These are phyloP conservation scores for Dissophora ornata DNA, from an alignment of 192 early-diverging fungal genomes.

Conservation along the genomic window DNA sequence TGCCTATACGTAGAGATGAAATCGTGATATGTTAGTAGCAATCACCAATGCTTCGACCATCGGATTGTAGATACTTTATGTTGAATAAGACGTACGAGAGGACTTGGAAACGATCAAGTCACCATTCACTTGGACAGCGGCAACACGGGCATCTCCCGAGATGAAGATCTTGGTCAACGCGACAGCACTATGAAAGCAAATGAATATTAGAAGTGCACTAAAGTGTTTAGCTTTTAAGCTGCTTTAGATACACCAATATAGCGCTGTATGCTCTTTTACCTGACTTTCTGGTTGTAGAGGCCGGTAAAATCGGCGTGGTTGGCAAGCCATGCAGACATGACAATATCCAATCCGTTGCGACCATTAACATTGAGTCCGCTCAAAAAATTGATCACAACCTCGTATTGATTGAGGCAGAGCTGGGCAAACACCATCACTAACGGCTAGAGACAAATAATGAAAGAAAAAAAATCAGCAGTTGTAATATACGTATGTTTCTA, in stretches of 20 bases:
- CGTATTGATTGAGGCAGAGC: constrained; percentile 74
- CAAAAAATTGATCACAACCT: constrained; percentile 82
- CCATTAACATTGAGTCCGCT: constrained; percentile 65
- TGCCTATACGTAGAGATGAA: constrained; percentile 46
- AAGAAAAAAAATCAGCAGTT: neutral
- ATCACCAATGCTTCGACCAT: too few relatives aligned
- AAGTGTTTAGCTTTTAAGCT: neutral
- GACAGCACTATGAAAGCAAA: constrained; percentile 63
- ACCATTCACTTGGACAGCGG: constrained; percentile 79
- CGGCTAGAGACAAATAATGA: constrained; percentile 66
- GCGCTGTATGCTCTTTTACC: constrained; percentile 62
- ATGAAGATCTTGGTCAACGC: constrained; percentile 81
- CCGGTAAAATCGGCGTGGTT: constrained; percentile 86
- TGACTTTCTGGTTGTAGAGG: constrained; percentile 84
- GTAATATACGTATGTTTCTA: too few relatives aligned
- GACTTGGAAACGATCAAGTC: constrained; percentile 72
- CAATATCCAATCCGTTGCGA: constrained; percentile 77
- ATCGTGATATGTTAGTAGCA: neutral
- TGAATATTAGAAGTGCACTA: too few relatives aligned
- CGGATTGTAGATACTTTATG: too few relatives aligned
- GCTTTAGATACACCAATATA: too few relatives aligned
- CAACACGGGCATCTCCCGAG: constrained; percentile 73
- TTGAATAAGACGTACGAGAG: constrained; percentile 46
- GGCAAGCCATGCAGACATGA: constrained; percentile 86
- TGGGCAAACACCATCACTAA: constrained; percentile 90